phyloP scores from a whole-genome alignment of 1,139 yeast genomes.

The Groenewaldozyma auringiensis region DNA sequence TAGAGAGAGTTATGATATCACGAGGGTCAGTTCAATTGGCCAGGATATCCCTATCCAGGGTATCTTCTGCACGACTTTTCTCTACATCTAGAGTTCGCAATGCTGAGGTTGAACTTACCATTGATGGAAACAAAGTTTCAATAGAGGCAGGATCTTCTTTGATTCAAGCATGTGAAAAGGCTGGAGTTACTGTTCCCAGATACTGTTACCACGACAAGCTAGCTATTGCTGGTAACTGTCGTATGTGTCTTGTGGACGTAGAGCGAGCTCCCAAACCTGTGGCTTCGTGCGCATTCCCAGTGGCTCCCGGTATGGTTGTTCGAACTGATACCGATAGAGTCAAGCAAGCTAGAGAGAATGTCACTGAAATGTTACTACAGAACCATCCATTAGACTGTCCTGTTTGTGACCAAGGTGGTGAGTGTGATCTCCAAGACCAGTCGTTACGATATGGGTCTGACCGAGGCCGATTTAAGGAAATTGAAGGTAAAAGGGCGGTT shows the following conservation, averaged over 20 bases:
- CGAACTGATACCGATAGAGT: constrained; percentile 75
- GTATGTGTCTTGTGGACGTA: constrained; percentile 89
- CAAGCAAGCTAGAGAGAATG: constrained; percentile 82
- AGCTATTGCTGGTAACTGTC: constrained; percentile 91
- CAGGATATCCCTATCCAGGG: constrained; percentile 1
- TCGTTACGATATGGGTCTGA: constrained; percentile 77
- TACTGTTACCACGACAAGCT: constrained; percentile 89
- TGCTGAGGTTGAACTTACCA: constrained; percentile 65
- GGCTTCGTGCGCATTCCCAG: constrained; percentile 91
- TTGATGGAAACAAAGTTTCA: constrained; percentile 69
- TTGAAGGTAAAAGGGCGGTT: constrained; percentile 80
- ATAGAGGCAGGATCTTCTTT: constrained; percentile 85
- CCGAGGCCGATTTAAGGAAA: constrained; percentile 77
- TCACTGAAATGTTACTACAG: constrained; percentile 79
- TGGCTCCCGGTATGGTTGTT: constrained; percentile 81
- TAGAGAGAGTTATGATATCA: too few species aligned
- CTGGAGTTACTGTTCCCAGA: constrained; percentile 81
- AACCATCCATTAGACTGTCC: constrained; percentile 94
- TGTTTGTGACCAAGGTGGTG: constrained; percentile 92
- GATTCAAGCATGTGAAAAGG: constrained; percentile 87
- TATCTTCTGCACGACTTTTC: constrained; percentile 21
- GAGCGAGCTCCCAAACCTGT: constrained; percentile 87
- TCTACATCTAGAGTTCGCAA: constrained; percentile 22
- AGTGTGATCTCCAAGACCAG: constrained; percentile 89
- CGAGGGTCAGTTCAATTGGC: constrained; percentile 2